Percentiles rank a stretch among this genome's conserved stretches.
Conservation (phyloP, 805 yeast species). For the Candida peoriensis region DNA sequence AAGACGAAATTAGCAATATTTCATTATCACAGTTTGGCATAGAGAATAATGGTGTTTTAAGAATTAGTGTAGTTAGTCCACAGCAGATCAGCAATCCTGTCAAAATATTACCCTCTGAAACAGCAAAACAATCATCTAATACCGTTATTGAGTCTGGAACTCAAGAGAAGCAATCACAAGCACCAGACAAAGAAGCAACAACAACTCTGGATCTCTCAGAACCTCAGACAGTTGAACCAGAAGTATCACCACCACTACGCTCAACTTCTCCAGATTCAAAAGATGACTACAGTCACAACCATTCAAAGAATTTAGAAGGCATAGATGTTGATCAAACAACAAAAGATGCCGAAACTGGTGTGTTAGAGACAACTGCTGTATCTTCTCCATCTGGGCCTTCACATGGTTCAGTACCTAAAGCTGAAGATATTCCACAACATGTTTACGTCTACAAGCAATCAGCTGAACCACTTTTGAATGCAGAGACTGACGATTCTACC, state of each 20-base stretch:
- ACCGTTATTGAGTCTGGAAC: neutral
- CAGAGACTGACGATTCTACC: conserved; percentile 29
- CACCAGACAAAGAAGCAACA: conserved; percentile 1
- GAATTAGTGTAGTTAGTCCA: conserved; percentile 13
- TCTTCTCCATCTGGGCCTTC: neutral
- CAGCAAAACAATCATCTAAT: neutral
- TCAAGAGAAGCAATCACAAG: neutral
- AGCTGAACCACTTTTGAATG: conserved; percentile 8
- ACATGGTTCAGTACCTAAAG: neutral
- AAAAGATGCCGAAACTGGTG: too few relatives aligned
- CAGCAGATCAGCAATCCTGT: too few relatives aligned
- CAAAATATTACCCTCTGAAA: neutral
- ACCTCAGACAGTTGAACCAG: too few relatives aligned
- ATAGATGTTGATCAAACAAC: too few relatives aligned
- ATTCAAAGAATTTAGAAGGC: too few relatives aligned
- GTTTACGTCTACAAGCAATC: conserved; percentile 20
- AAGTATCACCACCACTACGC: neutral
- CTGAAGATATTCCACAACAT: conserved; percentile 19
- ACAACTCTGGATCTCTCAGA: too few relatives aligned
- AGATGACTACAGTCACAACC: too few relatives aligned
- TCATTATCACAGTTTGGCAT: conserved; percentile 18
- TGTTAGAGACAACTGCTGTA: neutral
- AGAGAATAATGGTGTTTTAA: conserved; percentile 22
- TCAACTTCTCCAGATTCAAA: conserved; percentile 3
- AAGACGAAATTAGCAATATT: conserved; percentile 6